Percentiles rank a stretch among this genome's conserved stretches.
Evolutionary conservation across 768 basidiomycete genomes (phyloP).

Genomic region (Leccinum longicurvipes): DNA sequence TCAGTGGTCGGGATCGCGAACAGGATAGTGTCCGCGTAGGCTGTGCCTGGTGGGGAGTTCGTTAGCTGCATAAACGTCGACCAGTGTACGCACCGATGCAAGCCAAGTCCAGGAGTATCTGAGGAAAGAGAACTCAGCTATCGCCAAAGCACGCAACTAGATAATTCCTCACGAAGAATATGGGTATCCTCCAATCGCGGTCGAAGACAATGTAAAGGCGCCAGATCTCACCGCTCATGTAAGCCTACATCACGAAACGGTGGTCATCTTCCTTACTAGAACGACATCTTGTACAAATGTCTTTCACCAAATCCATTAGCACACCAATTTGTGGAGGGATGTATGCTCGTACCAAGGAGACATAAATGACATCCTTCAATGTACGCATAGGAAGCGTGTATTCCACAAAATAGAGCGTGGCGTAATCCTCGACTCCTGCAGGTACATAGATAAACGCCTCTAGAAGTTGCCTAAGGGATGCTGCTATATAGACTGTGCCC

Average conservation of each 20-base stretch:
- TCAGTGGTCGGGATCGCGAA: conserved; percentile 10
- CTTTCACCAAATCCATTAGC: conserved; percentile 1
- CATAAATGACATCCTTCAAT: conserved; percentile 14
- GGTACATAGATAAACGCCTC: conserved; percentile 15
- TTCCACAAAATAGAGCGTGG: conserved; percentile 9
- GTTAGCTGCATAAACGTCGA: not conserved
- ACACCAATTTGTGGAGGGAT: not conserved
- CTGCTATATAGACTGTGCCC: conserved; percentile 10
- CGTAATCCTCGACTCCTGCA: conserved; percentile 3
- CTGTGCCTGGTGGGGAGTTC: conserved; percentile 2
- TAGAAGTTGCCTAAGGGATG: conserved; percentile 14
- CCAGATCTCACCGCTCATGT: conserved; percentile 14
- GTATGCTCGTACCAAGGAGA: conserved; percentile 8
- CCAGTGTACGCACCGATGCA: conserved; percentile 16
- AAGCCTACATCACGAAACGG: not conserved
- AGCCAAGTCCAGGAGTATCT: conserved; percentile 20
- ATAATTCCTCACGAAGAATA: conserved; percentile 15
- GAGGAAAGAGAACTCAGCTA: not conserved
- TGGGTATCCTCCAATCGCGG: conserved; percentile 17
- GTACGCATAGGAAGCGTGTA: conserved; percentile 14
- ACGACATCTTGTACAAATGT: conserved; percentile 17
- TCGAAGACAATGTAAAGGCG: conserved; percentile 22
- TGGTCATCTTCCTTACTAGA: conserved; percentile 3
- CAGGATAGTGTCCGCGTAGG: conserved; percentile 9
- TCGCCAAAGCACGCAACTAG: not conserved